Evolutionary conservation across 306 rosid genomes (phyloP).

Genomic region (Sindora glabra): DNA sequence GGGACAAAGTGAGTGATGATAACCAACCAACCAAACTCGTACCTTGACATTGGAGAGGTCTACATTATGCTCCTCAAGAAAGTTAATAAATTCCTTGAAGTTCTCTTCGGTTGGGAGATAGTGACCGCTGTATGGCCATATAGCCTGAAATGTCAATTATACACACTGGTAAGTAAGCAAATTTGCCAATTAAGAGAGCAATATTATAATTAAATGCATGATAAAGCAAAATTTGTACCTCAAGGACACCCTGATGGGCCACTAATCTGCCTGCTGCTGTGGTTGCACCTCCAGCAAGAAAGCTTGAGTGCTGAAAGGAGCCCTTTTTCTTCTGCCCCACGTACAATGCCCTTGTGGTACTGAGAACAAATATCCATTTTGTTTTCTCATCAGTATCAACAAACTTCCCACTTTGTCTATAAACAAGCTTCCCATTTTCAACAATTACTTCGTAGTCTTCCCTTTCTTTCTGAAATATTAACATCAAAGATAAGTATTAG

Average conservation of each 20-base stretch:
- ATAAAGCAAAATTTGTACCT: constrained; percentile 39
- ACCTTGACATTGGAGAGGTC: constrained; percentile 88
- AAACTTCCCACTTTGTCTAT: constrained; percentile 30
- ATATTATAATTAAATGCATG: neutral
- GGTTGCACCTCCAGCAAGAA: constrained; percentile 85
- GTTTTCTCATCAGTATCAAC: constrained; percentile 59
- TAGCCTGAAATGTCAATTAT: constrained; percentile 51
- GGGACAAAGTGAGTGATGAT: too few relatives aligned
- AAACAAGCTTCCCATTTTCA: constrained; percentile 56
- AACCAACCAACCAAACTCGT: constrained; percentile 7
- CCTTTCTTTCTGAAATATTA: constrained; percentile 58
- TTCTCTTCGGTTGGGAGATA: constrained; percentile 91
- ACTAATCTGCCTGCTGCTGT: constrained; percentile 95
- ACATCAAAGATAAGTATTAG: neutral
- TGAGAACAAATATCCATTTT: constrained; percentile 86
- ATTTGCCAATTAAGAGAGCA: neutral
- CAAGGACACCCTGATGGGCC: constrained; percentile 53
- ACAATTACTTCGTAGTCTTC: constrained; percentile 67
- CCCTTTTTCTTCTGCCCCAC: constrained; percentile 85
- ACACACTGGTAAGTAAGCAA: constrained; percentile 1
- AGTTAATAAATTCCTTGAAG: constrained; percentile 69
- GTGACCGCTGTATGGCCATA: constrained; percentile 97
- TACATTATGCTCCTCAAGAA: constrained; percentile 66
- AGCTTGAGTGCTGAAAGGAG: constrained; percentile 76
- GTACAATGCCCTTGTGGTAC: constrained; percentile 73